phyloP scores from a whole-genome alignment of 495 filamentous ascomycete genomes.

The Aeminium ludgeri region DNA sequence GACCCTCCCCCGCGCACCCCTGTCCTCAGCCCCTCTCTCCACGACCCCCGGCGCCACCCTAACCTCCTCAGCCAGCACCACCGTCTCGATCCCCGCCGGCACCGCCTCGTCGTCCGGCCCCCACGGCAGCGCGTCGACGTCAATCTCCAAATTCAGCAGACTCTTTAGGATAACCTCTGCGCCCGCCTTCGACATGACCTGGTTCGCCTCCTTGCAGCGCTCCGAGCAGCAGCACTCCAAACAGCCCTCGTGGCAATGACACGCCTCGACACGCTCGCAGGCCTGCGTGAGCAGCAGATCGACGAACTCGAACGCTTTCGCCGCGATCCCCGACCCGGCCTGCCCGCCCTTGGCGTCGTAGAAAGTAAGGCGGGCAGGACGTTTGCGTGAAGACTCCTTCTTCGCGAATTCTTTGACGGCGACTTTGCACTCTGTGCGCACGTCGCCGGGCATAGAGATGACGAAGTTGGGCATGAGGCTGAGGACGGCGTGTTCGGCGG shows the following conservation, averaged over 20 bases:
- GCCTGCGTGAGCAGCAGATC: conserved; percentile 64
- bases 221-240: conserved; percentile 78
- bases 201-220: conserved; percentile 71
- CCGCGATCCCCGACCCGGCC: conserved; percentile 66
- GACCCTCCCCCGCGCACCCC: conserved; percentile 17
- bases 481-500: conserved; percentile 80
- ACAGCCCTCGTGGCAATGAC: conserved; percentile 59
- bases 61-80: conserved; percentile 54
- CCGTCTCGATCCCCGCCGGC: conserved; percentile 66
- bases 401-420: conserved; percentile 63
- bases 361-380: conserved; percentile 79
- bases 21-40: conserved; percentile 28
- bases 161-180: conserved; percentile 61
- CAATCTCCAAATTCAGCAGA: conserved; percentile 58
- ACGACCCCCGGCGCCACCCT: conserved; percentile 31
- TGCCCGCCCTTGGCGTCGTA: conserved; percentile 87
- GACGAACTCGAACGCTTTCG: conserved; percentile 84
- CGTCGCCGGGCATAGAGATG: conserved; percentile 68
- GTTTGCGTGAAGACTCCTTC: conserved; percentile 56
- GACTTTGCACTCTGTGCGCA: conserved; percentile 84
- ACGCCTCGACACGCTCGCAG: conserved; percentile 58
- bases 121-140: conserved; percentile 64
- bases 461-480: conserved; percentile 81
- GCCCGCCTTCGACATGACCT: conserved; percentile 87
- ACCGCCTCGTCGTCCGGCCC: conserved; percentile 50